phyloP scores from a whole-genome alignment of 164 flowering plant genomes.

The Berberis thunbergii region DNA sequence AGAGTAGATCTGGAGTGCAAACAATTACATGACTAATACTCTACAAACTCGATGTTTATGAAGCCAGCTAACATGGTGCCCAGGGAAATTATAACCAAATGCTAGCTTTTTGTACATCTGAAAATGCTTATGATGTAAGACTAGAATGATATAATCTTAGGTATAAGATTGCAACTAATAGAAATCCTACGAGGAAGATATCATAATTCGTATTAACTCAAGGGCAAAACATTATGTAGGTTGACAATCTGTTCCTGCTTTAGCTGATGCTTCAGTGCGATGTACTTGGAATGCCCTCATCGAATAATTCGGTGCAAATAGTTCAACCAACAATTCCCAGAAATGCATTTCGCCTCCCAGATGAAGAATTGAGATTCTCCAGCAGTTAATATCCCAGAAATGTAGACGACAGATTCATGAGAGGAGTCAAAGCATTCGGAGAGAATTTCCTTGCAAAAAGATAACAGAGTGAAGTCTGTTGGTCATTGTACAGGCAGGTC shows the following conservation, averaged over 20 bases:
- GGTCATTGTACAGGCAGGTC: constrained; percentile 51
- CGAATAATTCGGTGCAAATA: neutral
- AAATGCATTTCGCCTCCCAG: neutral
- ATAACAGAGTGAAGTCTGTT: constrained; percentile 36
- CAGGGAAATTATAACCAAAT: too few species aligned
- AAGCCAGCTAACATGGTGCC: too few species aligned
- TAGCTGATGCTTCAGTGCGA: neutral
- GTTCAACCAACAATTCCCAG: neutral
- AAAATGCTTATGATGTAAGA: too few species aligned
- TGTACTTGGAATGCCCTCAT: neutral
- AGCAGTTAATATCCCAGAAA: constrained; percentile 27
- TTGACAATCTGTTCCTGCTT: neutral
- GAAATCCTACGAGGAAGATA: too few species aligned
- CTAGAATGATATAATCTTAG: too few species aligned
- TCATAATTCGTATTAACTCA: neutral
- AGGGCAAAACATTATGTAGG: neutral
- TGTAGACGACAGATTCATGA: constrained; percentile 36
- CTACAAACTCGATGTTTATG: too few species aligned
- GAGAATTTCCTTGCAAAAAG: constrained; percentile 88
- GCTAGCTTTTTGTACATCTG: too few species aligned
- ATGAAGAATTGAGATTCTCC: neutral
- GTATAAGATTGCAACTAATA: too few species aligned
- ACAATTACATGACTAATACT: too few species aligned
- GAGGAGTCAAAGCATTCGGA: constrained; percentile 63
- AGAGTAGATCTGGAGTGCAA: too few species aligned